phyloP scores from a whole-genome alignment of 2,329 filamentous ascomycete genomes.

The Colletotrichum graminicola region DNA sequence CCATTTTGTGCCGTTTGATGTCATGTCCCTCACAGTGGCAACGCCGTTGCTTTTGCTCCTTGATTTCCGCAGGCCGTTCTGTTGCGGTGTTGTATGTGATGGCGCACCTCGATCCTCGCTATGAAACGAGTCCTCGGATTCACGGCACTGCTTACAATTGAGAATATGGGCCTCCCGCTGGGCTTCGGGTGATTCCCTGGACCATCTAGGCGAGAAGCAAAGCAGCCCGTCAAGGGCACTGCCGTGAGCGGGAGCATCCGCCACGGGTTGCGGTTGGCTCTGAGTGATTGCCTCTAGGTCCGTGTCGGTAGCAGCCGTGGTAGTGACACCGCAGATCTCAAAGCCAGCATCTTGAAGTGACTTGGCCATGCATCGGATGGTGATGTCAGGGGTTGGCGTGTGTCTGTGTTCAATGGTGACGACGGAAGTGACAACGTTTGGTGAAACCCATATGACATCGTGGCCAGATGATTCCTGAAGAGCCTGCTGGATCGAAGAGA shows the following conservation, averaged over 20 bases:
- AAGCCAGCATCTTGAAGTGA: constrained; percentile 70
- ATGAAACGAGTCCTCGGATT: constrained; percentile 40
- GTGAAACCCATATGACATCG: constrained; percentile 70
- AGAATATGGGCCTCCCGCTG: constrained; percentile 52
- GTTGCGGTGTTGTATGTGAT: constrained; percentile 1
- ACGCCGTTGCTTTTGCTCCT: constrained; percentile 16
- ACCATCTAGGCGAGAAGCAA: constrained; percentile 26
- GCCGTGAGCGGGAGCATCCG: constrained; percentile 42
- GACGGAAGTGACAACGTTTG: constrained; percentile 78
- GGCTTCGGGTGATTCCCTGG: constrained; percentile 37
- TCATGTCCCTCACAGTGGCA: constrained; percentile 22
- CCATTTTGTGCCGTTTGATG: constrained; percentile 50
- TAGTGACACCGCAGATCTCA: constrained; percentile 65
- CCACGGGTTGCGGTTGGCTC: constrained; percentile 44
- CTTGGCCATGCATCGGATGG: constrained; percentile 58
- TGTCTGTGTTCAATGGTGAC: constrained; percentile 70
- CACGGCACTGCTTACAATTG: constrained; percentile 59
- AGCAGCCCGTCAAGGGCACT: constrained; percentile 44
- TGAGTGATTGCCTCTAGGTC: constrained; percentile 45
- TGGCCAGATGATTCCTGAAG: constrained; percentile 61
- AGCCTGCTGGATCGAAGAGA: constrained; percentile 72
- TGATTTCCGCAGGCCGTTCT: constrained; percentile 17
- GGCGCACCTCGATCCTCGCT: constrained; percentile 3
- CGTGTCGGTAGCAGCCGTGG: constrained; percentile 49
- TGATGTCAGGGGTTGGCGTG: constrained; percentile 53